These are phyloP conservation scores for Chlamydomonas sphaeroides DNA, from an alignment of 139 green algal species.

Conservation along the genomic window DNA sequence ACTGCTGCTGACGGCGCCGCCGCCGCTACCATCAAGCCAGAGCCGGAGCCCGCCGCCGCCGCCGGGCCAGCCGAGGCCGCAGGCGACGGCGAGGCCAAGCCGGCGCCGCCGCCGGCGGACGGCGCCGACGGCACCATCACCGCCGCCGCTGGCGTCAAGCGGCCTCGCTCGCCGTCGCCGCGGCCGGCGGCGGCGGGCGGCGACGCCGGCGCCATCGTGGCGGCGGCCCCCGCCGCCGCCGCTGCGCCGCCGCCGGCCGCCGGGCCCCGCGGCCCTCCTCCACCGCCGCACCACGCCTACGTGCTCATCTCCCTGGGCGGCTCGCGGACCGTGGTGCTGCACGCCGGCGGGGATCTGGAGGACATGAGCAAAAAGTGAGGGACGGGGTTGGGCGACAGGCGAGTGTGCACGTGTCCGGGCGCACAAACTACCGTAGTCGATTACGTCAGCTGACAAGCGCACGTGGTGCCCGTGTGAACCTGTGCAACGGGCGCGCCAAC, in stretches of 20 bases:
- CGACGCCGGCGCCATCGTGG: background rate
- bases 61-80: background rate
- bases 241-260: background rate
- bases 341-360: slow-evolving; percentile 73
- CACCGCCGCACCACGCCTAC: slow-evolving; percentile 82
- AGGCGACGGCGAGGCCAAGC: background rate
- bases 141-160: background rate
- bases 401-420: no score
- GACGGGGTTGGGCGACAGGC: no score
- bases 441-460: no score
- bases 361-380: no score
- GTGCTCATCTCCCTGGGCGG: slow-evolving; percentile 74
- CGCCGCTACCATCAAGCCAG: background rate
- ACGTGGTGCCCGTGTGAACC: no score
- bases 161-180: background rate
- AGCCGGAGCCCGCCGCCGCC: background rate
- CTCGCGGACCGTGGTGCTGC: slow-evolving; percentile 77
- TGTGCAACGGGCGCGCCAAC: no score
- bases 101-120: no score
- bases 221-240: background rate
- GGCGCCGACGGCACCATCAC: no score
- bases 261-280: background rate
- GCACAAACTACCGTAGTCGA: no score
- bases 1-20: background rate
- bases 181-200: background rate